These are phyloP conservation scores for Heterobasidion annosum DNA, from an alignment of 1,284 basidiomycete species.

Conservation along the genomic window DNA sequence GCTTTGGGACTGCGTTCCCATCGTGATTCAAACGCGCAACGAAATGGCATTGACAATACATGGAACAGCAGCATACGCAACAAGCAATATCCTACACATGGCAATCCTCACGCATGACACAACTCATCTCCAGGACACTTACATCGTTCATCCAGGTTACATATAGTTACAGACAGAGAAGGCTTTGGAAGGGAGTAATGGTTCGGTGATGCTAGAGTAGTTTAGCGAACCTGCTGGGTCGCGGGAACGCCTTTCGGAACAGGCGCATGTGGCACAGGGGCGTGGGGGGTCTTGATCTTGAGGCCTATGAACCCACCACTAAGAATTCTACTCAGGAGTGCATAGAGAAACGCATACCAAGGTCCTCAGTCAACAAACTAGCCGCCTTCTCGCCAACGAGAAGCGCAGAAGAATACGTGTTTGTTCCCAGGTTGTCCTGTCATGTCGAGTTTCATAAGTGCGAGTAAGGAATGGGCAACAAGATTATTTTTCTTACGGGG, in stretches of 20 bases:
- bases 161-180: too few species aligned
- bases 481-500: conserved; percentile 29
- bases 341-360: conserved; percentile 24
- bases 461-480: conserved; percentile 11
- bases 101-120: too few species aligned
- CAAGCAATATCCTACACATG: too few species aligned
- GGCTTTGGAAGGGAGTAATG: too few species aligned
- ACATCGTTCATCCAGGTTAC: background rate
- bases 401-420: conserved; percentile 63
- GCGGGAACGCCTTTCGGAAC: conserved; percentile 45
- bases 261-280: conserved; percentile 63
- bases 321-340: conserved; percentile 16
- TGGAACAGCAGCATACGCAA: too few species aligned
- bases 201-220: background rate
- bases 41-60: too few species aligned
- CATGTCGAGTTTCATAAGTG: conserved; percentile 3
- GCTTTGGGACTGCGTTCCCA: too few species aligned
- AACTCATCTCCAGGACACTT: too few species aligned
- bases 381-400: conserved; percentile 66
- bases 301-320: conserved; percentile 15
- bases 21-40: too few species aligned
- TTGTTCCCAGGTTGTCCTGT: conserved; percentile 63
- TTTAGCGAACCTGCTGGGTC: conserved; percentile 31
- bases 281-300: conserved; percentile 53
- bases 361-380: conserved; percentile 50